Base-by-base conservation (phyloP, 495 filamentous ascomycete species). In the Paragyromitra xinjiangensis region DNA sequence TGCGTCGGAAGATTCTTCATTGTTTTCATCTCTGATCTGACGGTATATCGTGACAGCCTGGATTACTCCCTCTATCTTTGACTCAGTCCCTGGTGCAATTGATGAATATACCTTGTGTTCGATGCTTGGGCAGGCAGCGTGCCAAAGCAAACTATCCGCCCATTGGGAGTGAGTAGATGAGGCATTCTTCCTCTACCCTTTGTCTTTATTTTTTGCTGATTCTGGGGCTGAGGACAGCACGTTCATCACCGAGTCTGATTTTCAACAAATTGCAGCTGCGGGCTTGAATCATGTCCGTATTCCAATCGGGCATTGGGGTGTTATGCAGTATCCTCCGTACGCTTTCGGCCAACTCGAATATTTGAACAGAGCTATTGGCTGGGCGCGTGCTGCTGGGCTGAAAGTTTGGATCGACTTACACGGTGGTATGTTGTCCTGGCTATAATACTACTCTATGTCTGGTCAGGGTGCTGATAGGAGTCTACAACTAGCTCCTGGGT, bases 211-310 rank as follows among this genome's bases (percentile, higher is more conserved):
- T 3, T 61, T 48, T 65, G 16, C 42, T 50, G 53, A 64, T 26
- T 4, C 22, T 24, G 59, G 5, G 29, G 61, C 5, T 4, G 58
- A 78, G 34, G 79, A 83, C 68, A 83, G 64, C 24, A 66, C 59
- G 84, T 65, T 94, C 88, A 85, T 94, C 80, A 91, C 89, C 6
- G 83, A 89, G 75, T 86, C 83, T 50, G 92, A 94, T 82, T 91
- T 94, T 78, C 82, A 85, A 6, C 85, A 90, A 63, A 94, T 94
- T 63, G 88, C 88, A 14, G 81, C 82, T 5, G 84, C 87, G 3
- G 92, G 92, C 14, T 81, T 94, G 75, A 94, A 93, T 82, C 90
- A 92, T 68, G 91, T 94, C 48, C 87, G 92, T 66, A 94, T 95
- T 66, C 92, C 92, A 2, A 87, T 94, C 67, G 92, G 92, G 16